Evolutionary conservation across 805 yeast species (phyloP).

Genomic region (Tetrapisispora iriomotensis): DNA sequence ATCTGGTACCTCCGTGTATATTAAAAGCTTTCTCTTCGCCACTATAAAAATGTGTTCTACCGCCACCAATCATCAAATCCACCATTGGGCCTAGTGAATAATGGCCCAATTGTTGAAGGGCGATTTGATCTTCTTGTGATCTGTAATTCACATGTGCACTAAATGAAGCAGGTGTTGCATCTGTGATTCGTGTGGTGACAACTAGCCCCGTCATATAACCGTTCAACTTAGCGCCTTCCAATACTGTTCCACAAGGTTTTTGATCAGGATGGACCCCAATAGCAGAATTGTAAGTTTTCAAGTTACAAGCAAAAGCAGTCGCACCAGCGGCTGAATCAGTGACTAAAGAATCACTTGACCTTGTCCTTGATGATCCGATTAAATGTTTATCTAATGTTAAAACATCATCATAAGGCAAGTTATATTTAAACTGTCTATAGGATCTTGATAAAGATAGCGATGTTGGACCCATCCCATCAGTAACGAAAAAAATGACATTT

Average conservation of each 20-base stretch:
- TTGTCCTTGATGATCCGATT: constrained; percentile 78
- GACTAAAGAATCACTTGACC: constrained; percentile 64
- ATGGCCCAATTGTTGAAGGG: constrained; percentile 76
- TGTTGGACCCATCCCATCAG: constrained; percentile 95
- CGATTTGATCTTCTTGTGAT: constrained; percentile 74
- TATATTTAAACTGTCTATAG: constrained; percentile 45
- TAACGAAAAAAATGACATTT: constrained; percentile 77
- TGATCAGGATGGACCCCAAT: constrained; percentile 68
- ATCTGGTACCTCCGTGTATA: constrained; percentile 47
- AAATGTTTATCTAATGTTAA: constrained; percentile 57
- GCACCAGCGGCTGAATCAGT: constrained; percentile 98
- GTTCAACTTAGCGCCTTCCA: constrained; percentile 75
- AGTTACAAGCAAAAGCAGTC: constrained; percentile 80
- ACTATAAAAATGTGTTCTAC: constrained; percentile 75
- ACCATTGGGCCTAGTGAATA: constrained; percentile 72
- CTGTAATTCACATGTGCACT: constrained; percentile 71
- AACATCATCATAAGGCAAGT: constrained; percentile 43
- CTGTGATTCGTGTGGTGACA: constrained; percentile 85
- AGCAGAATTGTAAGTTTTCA: constrained; percentile 82
- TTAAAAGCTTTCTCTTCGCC: constrained; percentile 3
- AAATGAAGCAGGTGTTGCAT: constrained; percentile 92
- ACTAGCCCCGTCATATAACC: constrained; percentile 85
- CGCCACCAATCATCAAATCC: constrained; percentile 86
- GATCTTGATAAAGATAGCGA: constrained; percentile 72
- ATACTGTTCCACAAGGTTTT: constrained; percentile 75